phyloP scores from a whole-genome alignment of 228 moss, liverwort and hornwort genomes.

The Sphagnum fallax region DNA sequence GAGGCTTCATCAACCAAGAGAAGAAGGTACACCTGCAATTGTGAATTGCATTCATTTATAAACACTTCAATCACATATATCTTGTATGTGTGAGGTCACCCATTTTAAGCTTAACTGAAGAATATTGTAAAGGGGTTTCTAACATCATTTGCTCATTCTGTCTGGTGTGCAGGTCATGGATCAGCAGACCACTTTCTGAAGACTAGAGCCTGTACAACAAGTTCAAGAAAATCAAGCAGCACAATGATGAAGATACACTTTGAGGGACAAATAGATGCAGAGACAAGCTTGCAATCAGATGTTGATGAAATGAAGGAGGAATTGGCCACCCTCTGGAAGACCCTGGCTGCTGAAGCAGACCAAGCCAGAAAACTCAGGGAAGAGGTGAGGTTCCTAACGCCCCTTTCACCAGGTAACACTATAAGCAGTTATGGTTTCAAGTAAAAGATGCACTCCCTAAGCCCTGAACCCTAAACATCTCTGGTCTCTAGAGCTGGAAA shows the following conservation, averaged over 20 bases:
- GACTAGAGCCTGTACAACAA: no score
- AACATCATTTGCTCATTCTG: no score
- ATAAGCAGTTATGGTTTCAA: not conserved
- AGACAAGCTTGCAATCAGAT: constrained; percentile 33
- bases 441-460: not conserved
- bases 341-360: constrained; percentile 42
- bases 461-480: not conserved
- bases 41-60: no score
- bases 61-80: no score
- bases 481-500: no score
- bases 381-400: constrained; percentile 18
- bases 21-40: no score
- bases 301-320: constrained; percentile 51
- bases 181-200: no score
- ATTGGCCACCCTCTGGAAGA: constrained; percentile 38
- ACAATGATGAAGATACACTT: constrained; percentile 38
- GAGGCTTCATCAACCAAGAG: no score
- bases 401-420: not conserved
- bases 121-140: no score
- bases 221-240: constrained; percentile 13
- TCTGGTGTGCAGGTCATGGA: no score
- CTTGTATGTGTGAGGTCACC: no score
- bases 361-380: constrained; percentile 53
- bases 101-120: no score
- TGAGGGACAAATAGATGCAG: constrained; percentile 30